Evolutionary conservation across 805 yeast species (phyloP).

Genomic region (Zygosaccharomyces siamensis): DNA sequence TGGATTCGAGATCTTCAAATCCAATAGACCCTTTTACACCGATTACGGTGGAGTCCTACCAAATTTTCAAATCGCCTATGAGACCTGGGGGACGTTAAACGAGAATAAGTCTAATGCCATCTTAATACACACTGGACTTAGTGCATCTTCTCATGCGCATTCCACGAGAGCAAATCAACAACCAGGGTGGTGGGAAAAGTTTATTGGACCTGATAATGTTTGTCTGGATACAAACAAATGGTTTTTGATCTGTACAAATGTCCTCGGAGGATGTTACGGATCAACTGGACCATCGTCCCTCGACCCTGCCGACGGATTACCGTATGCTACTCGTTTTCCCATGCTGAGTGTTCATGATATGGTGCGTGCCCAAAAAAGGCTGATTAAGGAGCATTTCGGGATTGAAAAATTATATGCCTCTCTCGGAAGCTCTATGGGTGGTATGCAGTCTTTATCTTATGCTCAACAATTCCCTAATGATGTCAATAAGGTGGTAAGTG

Average conservation of each 20-base stretch:
- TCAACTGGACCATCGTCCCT: constrained; percentile 86
- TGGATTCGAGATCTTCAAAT: constrained; percentile 59
- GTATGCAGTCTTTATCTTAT: constrained; percentile 92
- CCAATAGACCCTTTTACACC: constrained; percentile 56
- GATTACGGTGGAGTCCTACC: constrained; percentile 81
- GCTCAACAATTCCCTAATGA: constrained; percentile 77
- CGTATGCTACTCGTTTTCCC: constrained; percentile 86
- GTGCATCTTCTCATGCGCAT: constrained; percentile 91
- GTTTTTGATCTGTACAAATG: constrained; percentile 85
- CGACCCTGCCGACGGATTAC: constrained; percentile 61
- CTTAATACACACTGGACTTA: constrained; percentile 81
- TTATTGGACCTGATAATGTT: constrained; percentile 73
- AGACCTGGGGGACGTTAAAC: constrained; percentile 82
- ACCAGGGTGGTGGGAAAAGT: constrained; percentile 95
- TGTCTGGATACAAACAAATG: constrained; percentile 76
- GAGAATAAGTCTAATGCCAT: constrained; percentile 63
- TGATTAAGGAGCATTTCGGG: constrained; percentile 58
- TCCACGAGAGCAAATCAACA: constrained; percentile 64
- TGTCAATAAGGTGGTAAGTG: constrained; percentile 69
- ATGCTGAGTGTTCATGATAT: constrained; percentile 80
- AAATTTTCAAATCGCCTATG: constrained; percentile 79
- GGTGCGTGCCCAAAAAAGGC: constrained; percentile 80
- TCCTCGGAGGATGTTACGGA: constrained; percentile 91
- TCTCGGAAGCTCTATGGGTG: constrained; percentile 95
- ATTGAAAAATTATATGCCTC: constrained; percentile 66